phyloP scores from a whole-genome alignment of 139 green algal species.

The Chara braunii region DNA sequence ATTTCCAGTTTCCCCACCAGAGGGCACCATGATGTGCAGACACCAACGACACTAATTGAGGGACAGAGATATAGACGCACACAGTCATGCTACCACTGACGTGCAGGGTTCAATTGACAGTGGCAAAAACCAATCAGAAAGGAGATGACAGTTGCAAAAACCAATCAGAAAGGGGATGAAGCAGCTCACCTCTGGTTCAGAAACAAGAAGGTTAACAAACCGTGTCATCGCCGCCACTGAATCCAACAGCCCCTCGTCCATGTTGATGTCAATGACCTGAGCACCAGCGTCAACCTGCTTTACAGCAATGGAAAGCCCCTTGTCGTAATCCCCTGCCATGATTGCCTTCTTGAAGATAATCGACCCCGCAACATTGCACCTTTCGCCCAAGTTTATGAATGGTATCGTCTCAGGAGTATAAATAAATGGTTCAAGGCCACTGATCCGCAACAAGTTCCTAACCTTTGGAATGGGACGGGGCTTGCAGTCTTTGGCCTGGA shows the following conservation, averaged over 20 bases:
- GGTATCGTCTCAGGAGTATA: conserved; percentile 68
- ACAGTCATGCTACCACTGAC: too few relatives aligned
- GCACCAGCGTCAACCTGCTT: conserved; percentile 69
- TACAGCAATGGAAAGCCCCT: conserved; percentile 79
- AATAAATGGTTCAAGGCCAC: conserved; percentile 87
- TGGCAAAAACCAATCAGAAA: too few relatives aligned
- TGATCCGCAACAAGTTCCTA: conserved; percentile 74
- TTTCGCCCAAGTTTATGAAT: conserved; percentile 93
- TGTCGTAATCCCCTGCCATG: conserved; percentile 88
- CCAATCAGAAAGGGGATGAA: too few relatives aligned
- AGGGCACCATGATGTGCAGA: too few relatives aligned
- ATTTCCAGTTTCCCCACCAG: too few relatives aligned
- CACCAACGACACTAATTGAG: too few relatives aligned
- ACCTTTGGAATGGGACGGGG: conserved; percentile 56
- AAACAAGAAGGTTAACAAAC: conserved; percentile 93
- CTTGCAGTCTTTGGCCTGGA: conserved; percentile 1
- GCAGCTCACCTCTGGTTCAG: conserved; percentile 80
- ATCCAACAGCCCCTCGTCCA: conserved; percentile 96
- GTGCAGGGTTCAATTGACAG: too few relatives aligned
- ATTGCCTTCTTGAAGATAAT: conserved; percentile 96
- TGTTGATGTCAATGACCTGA: conserved; percentile 96
- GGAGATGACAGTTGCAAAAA: too few relatives aligned
- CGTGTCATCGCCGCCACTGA: conserved; percentile 87
- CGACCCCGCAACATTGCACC: conserved; percentile 94
- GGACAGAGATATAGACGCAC: too few relatives aligned